phyloP scores from a whole-genome alignment of 1,284 basidiomycete genomes.

The Anthracocystis panici-leucophaei region DNA sequence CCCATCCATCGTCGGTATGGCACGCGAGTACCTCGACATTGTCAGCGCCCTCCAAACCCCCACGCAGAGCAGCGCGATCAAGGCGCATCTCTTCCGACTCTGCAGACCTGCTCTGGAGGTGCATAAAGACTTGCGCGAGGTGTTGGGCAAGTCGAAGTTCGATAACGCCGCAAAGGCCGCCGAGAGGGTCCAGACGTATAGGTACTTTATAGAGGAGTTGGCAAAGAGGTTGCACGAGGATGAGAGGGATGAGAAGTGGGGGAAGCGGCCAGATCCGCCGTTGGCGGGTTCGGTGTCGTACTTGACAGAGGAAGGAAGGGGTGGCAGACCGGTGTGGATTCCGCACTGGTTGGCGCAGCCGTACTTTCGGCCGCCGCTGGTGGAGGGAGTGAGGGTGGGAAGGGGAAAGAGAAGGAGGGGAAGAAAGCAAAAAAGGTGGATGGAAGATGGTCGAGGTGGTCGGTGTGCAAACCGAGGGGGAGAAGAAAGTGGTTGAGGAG shows the following conservation, averaged over 20 bases:
- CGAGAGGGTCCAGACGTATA: constrained; percentile 74
- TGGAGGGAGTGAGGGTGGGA: constrained; percentile 11
- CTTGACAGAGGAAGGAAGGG: constrained; percentile 58
- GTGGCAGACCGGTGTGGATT: constrained; percentile 73
- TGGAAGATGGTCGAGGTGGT: constrained; percentile 4
- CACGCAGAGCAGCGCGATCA: constrained; percentile 82
- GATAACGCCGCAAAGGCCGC: constrained; percentile 67
- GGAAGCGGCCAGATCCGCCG: constrained; percentile 19
- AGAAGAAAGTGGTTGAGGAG: constrained; percentile 3
- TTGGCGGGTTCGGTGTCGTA: constrained; percentile 32
- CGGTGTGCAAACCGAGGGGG: constrained; percentile 27
- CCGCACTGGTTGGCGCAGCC: constrained; percentile 89
- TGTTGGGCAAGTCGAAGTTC: constrained; percentile 73
- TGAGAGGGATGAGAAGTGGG: constrained; percentile 35
- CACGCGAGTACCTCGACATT: constrained; percentile 87
- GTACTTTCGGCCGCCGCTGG: constrained; percentile 76
- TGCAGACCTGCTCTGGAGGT: constrained; percentile 81
- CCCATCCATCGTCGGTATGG: constrained; percentile 77
- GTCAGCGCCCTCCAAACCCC: constrained; percentile 79
- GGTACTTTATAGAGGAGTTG: constrained; percentile 77
- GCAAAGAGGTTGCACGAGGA: constrained; percentile 77
- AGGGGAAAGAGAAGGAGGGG: constrained; percentile 1
- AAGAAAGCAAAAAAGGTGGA: not conserved
- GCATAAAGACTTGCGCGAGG: constrained; percentile 80
- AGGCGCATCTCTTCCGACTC: constrained; percentile 92